Evolutionary conservation across 2,329 filamentous ascomycete genomes (phyloP).

Genomic region (Fusarium solani-melongenae): DNA sequence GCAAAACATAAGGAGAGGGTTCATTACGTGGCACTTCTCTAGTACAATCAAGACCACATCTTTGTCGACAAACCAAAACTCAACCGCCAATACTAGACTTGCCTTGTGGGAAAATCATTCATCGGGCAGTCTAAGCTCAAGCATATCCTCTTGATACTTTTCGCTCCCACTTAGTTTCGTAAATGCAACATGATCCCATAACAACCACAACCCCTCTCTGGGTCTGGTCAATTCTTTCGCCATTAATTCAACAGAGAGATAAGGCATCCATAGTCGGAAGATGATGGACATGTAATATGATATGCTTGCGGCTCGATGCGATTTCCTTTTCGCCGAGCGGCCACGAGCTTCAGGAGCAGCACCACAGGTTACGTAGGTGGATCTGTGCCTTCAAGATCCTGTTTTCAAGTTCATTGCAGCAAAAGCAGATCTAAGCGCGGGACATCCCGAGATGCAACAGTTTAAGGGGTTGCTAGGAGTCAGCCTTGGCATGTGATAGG

Average conservation of each 20-base stretch:
- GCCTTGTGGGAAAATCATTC: not conserved
- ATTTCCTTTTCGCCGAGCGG: not conserved
- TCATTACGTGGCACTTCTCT: not conserved
- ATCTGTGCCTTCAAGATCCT: not conserved
- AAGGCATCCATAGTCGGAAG: not conserved
- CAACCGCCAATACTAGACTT: not conserved
- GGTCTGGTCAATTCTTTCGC: not conserved
- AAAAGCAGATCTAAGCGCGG: not conserved
- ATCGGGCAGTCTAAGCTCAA: not conserved
- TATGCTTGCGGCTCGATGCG: not conserved
- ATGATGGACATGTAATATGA: not conserved
- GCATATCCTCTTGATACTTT: not conserved
- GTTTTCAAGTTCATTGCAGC: not conserved
- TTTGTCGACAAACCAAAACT: not conserved
- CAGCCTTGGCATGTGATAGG: not conserved
- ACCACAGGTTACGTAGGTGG: not conserved
- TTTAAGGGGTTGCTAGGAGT: not conserved
- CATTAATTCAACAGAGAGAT: not conserved
- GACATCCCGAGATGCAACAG: not conserved
- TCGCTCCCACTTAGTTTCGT: not conserved
- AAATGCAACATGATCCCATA: not conserved
- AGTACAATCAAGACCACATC: not conserved
- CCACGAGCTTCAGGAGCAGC: not conserved
- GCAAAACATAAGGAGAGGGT: not conserved
- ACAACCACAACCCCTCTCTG: not conserved